Conservation (phyloP, 495 filamentous ascomycete species). For the Cairneyella variabilis region DNA sequence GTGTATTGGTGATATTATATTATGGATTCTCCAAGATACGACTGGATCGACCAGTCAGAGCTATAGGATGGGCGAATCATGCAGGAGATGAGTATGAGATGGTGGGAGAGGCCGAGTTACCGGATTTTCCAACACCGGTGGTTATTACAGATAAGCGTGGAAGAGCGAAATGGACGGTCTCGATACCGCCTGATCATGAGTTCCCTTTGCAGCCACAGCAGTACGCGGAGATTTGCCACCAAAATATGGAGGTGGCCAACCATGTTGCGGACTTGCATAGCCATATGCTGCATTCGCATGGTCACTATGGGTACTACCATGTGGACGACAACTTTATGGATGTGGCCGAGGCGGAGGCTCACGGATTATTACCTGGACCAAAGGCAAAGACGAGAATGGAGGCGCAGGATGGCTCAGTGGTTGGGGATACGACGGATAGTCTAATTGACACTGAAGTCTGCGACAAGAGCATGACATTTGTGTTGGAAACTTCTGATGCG, state of each 20-base stretch:
- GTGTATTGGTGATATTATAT: constrained; percentile 36
- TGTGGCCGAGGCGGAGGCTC: constrained; percentile 55
- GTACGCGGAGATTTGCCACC: constrained; percentile 57
- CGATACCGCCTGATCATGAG: constrained; percentile 51
- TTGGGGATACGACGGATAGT: constrained; percentile 33
- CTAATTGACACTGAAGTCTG: constrained; percentile 48
- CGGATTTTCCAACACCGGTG: constrained; percentile 55
- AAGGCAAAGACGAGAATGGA: constrained; percentile 20
- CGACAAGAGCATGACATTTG: constrained; percentile 62
- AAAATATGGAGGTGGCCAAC: constrained; percentile 50
- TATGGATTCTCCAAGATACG: constrained; percentile 21
- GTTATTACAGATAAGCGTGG: constrained; percentile 53
- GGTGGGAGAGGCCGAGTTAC: constrained; percentile 45
- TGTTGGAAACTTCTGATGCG: constrained; percentile 62
- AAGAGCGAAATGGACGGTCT: constrained; percentile 63
- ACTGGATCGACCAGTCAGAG: constrained; percentile 20
- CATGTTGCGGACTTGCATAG: constrained; percentile 46
- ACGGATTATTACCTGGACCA: constrained; percentile 47
- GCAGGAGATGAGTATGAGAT: constrained; percentile 42
- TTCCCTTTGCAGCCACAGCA: constrained; percentile 58
- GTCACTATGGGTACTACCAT: constrained; percentile 49
- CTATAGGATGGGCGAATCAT: constrained; percentile 30
- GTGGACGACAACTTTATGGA: constrained; percentile 64
- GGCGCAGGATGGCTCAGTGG: constrained; percentile 26
- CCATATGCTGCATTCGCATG: constrained; percentile 32